Conservation (phyloP, 305 asterid species). For the Fraxinus sp. region DNA sequence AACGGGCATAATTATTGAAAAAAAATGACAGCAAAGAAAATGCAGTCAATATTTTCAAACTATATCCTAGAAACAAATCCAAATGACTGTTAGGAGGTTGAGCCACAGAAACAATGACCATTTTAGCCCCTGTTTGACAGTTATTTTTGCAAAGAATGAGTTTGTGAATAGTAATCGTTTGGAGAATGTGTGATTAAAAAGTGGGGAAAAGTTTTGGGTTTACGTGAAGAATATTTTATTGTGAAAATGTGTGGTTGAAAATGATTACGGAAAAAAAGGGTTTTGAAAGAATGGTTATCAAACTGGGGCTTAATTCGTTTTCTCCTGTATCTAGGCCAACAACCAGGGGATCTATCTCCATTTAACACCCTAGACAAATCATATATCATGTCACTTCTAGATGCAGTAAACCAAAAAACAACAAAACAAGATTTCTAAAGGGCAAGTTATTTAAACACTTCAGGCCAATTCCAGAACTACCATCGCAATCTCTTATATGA, state of each 20-base stretch:
- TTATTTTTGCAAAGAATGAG: neutral
- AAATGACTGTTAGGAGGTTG: slow-evolving; percentile 10
- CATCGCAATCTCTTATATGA: slow-evolving; percentile 16
- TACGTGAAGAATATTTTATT: neutral
- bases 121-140: neutral
- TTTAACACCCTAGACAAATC: slow-evolving; percentile 3
- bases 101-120: slow-evolving; percentile 10
- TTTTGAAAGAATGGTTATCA: neutral
- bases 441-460: slow-evolving; percentile 4
- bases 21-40: neutral
- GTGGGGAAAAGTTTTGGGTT: neutral
- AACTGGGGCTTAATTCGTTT: neutral
- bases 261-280: neutral
- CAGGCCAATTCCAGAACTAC: slow-evolving; percentile 4
- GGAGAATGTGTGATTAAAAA: neutral
- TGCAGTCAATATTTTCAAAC: neutral
- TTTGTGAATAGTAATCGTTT: neutral
- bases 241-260: neutral
- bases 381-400: neutral
- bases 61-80: slow-evolving; percentile 7
- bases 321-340: slow-evolving; percentile 14
- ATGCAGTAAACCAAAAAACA: slow-evolving; percentile 2
- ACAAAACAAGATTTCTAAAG: neutral
- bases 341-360: neutral
- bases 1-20: neutral